Evolutionary conservation across 768 basidiomycete genomes (phyloP).

Genomic region (Leccinellum luteum): DNA sequence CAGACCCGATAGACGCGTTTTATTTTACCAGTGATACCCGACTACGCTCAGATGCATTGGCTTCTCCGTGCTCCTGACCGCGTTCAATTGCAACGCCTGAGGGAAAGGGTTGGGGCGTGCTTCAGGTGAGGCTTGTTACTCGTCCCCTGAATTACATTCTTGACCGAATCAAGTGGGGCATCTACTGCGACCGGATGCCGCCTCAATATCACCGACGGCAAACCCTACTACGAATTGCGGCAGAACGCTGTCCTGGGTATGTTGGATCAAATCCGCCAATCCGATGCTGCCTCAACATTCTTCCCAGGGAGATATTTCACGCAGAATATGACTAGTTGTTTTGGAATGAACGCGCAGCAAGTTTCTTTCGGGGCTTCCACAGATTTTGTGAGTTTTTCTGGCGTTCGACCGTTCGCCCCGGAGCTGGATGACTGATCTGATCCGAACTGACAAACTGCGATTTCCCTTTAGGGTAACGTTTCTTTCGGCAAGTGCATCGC

Average conservation of each 20-base stretch:
- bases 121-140: constrained; percentile 52
- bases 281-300: constrained; percentile 4
- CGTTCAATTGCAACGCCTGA: constrained; percentile 51
- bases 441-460: constrained; percentile 12
- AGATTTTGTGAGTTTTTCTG: constrained; percentile 61
- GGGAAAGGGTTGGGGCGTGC: constrained; percentile 63
- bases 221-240: constrained; percentile 52
- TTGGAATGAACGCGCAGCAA: constrained; percentile 38
- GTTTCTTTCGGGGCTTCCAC: constrained; percentile 59
- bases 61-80: constrained; percentile 65
- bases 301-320: constrained; percentile 52
- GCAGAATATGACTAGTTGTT: constrained; percentile 42
- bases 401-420: neutral
- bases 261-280: constrained; percentile 11
- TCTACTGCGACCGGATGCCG: constrained; percentile 60
- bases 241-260: constrained; percentile 58
- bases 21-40: constrained; percentile 66
- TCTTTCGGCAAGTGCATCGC: constrained; percentile 51
- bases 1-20: neutral
- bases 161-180: constrained; percentile 50
- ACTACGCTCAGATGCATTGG: constrained; percentile 76
- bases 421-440: neutral
- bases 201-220: constrained; percentile 41
- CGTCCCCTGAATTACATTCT: neutral
- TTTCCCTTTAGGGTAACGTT: constrained; percentile 61